A percentile compares a stretch with the other conserved stretches of the same genome.
Conservation (phyloP, 306 rosid species). For the Trifolium pratense region DNA sequence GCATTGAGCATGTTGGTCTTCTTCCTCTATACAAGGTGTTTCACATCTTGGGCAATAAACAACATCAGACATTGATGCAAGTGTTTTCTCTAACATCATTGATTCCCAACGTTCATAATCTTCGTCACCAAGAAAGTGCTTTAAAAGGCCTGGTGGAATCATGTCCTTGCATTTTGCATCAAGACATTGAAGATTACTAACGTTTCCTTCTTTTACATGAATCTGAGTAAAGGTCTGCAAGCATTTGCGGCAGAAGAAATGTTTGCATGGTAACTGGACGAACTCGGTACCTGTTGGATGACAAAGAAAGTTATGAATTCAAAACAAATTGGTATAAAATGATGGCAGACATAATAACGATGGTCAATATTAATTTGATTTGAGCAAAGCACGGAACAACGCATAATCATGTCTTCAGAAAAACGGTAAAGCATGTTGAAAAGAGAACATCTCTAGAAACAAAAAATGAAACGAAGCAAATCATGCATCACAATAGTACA, state of each 20-base stretch:
- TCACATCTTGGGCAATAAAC: conserved; percentile 87
- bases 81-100: conserved; percentile 67
- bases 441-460: conserved; percentile 17
- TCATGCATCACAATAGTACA: conserved; percentile 33
- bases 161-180: conserved; percentile 66
- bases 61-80: conserved; percentile 84
- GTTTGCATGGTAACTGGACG: conserved; percentile 72
- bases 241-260: conserved; percentile 87
- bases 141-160: conserved; percentile 78
- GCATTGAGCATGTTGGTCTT: conserved; percentile 87
- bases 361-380: conserved; percentile 28
- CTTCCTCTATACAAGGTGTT: conserved; percentile 88
- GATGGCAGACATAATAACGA: conserved; percentile 35
- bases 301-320: conserved; percentile 25
- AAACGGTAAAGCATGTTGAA: conserved; percentile 2
- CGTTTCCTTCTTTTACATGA: conserved; percentile 85
- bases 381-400: conserved; percentile 13
- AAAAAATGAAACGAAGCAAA: conserved; percentile 27
- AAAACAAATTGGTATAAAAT: conserved; percentile 14
- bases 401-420: conserved; percentile 18
- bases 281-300: conserved; percentile 65
- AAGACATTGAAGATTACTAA: conserved; percentile 75
- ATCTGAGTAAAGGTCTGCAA: conserved; percentile 73
- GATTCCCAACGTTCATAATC: conserved; percentile 92
- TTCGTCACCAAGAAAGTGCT: conserved; percentile 64